A percentile compares a stretch with the other conserved stretches of the same genome.
phyloP scores from a whole-genome alignment of 805 yeast genomes.

The Blastobotrys parvus region DNA sequence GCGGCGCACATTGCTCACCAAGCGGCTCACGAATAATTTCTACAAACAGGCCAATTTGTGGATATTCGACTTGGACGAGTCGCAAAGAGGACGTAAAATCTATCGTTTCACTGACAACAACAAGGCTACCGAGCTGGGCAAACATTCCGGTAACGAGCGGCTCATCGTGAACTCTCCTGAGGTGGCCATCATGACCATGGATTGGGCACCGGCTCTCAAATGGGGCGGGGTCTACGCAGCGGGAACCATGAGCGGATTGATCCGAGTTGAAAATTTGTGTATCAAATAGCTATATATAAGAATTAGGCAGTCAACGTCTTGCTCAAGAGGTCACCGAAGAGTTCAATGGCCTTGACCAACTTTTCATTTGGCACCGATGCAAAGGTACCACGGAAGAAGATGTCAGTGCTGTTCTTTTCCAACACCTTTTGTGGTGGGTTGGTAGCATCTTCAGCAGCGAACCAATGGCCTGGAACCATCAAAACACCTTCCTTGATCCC shows the following conservation, averaged over 20 bases:
- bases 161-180: conserved; percentile 38
- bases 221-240: conserved; percentile 46
- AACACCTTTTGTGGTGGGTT: conserved; percentile 28
- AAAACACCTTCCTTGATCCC: conserved; percentile 28
- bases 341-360: conserved; percentile 27
- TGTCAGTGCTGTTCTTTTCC: conserved; percentile 20
- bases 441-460: conserved; percentile 24
- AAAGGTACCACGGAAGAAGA: conserved; percentile 37
- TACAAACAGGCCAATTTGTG: conserved; percentile 22
- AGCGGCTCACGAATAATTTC: conserved; percentile 17
- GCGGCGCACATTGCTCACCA: conserved; percentile 22
- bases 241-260: conserved; percentile 42
- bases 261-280: conserved; percentile 30
- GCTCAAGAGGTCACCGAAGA: conserved; percentile 27
- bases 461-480: conserved; percentile 37
- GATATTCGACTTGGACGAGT: conserved; percentile 33
- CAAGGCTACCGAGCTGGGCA: conserved; percentile 28
- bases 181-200: conserved; percentile 39
- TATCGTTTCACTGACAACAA: conserved; percentile 36
- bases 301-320: conserved; percentile 15
- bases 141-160: conserved; percentile 18
- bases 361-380: conserved; percentile 32
- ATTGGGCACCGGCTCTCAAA: conserved; percentile 48
- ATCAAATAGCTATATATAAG: neutral
- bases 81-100: conserved; percentile 23